phyloP scores from a whole-genome alignment of 345 rosid species.

The Linum tenue region DNA sequence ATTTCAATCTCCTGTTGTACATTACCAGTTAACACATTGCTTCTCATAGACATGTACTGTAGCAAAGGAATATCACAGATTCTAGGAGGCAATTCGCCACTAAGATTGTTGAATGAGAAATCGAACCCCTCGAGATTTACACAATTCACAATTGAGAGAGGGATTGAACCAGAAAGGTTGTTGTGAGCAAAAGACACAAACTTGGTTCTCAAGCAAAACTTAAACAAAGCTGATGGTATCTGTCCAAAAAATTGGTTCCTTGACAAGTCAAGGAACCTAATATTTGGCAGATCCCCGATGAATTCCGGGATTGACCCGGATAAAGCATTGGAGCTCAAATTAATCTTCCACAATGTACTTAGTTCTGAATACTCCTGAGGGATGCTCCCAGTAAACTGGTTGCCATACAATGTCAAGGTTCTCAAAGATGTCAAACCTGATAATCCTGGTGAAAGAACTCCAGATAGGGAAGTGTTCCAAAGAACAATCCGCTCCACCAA shows the following conservation, averaged over 20 bases:
- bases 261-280: constrained; percentile 90
- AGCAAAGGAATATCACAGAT: constrained; percentile 57
- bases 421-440: constrained; percentile 65
- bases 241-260: constrained; percentile 54
- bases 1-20: constrained; percentile 42
- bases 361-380: constrained; percentile 60
- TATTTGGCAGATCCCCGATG: constrained; percentile 62
- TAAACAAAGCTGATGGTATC: constrained; percentile 64
- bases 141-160: constrained; percentile 60
- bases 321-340: constrained; percentile 79
- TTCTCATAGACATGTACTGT: constrained; percentile 50
- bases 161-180: constrained; percentile 62
- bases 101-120: constrained; percentile 65
- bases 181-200: constrained; percentile 70
- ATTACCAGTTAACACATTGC: constrained; percentile 55
- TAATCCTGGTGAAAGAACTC: constrained; percentile 53
- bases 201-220: constrained; percentile 59
- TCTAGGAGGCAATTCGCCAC: constrained; percentile 51
- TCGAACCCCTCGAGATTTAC: constrained; percentile 68
- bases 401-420: constrained; percentile 80
- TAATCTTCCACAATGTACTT: constrained; percentile 76
- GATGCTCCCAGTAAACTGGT: constrained; percentile 68
- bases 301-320: constrained; percentile 89
- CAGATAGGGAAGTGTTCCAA: constrained; percentile 78
- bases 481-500: constrained; percentile 75